Evolutionary conservation across 1,284 basidiomycete species (phyloP).

Genomic region (Hemileia vastatrix): DNA sequence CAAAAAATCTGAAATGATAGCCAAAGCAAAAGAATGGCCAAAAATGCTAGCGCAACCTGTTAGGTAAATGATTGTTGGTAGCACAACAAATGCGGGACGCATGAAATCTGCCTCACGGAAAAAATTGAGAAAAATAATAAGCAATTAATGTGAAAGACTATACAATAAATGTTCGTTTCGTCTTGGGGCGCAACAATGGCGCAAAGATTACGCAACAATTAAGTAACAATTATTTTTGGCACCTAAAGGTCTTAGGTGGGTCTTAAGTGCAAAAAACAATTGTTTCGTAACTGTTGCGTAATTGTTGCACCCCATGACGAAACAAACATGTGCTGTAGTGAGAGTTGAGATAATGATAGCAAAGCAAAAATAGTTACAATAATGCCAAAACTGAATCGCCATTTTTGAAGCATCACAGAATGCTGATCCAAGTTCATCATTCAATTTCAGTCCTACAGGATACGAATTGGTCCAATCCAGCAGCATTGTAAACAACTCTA

Average conservation of each 20-base stretch:
- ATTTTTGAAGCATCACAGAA: conserved; percentile 63
- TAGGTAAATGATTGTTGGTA: conserved; percentile 50
- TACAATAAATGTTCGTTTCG: background rate
- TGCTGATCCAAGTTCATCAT: conserved; percentile 66
- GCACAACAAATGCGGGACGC: conserved; percentile 45
- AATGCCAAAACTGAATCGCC: conserved; percentile 57
- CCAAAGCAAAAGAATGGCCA: conserved; percentile 62
- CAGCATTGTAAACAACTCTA: conserved; percentile 13
- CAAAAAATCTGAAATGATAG: conserved; percentile 59
- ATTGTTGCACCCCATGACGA: no score
- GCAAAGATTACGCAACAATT: no score
- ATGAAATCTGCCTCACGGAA: conserved; percentile 40
- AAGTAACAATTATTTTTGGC: no score
- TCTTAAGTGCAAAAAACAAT: no score
- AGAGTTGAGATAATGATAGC: background rate
- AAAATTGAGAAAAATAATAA: conserved; percentile 2
- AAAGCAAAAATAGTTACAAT: conserved; percentile 48
- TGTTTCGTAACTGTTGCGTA: no score
- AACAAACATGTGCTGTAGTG: no score
- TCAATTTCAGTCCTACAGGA: conserved; percentile 93
- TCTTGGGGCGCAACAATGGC: no score
- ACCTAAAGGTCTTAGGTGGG: no score
- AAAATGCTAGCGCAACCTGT: conserved; percentile 54
- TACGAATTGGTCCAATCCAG: conserved; percentile 82
- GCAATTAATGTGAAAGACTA: background rate